Percentiles rank a stretch among this genome's conserved stretches.
Evolutionary conservation across 257 asterid genomes (phyloP).

Genomic region (Solanum piurae): DNA sequence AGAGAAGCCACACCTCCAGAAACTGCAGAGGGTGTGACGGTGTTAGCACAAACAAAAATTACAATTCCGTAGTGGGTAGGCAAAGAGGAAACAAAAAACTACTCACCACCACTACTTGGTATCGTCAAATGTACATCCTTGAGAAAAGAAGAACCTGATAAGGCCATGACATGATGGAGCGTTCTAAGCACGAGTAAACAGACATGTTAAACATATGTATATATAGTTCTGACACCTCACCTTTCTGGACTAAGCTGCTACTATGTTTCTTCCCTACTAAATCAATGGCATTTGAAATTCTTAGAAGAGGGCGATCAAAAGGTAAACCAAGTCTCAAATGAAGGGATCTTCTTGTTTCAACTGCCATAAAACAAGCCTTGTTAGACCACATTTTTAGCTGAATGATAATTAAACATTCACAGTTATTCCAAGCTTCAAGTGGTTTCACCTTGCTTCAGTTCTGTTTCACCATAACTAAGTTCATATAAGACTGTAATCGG

Average conservation of each 20-base stretch:
- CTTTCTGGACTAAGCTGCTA: slow-evolving; percentile 35
- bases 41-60: background rate
- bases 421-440: background rate
- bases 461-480: slow-evolving; percentile 88
- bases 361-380: slow-evolving; percentile 34
- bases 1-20: slow-evolving; percentile 68
- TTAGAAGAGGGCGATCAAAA: slow-evolving; percentile 92
- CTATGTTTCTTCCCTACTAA: slow-evolving; percentile 35
- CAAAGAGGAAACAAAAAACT: background rate
- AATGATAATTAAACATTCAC: background rate
- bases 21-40: slow-evolving; percentile 13
- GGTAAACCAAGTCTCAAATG: slow-evolving; percentile 91
- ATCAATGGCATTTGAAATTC: slow-evolving; percentile 70
- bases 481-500: slow-evolving; percentile 74
- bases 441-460: slow-evolving; percentile 74
- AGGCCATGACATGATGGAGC: background rate
- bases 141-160: slow-evolving; percentile 57
- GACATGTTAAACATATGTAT: background rate
- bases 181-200: background rate
- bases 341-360: slow-evolving; percentile 71
- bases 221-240: slow-evolving; percentile 18
- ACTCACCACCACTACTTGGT: slow-evolving; percentile 85
- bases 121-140: slow-evolving; percentile 84
- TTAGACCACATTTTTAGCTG: background rate
- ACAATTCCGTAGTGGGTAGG: background rate